Evolutionary conservation across 345 rosid species (phyloP).

Genomic region (Psidium guajava): DNA sequence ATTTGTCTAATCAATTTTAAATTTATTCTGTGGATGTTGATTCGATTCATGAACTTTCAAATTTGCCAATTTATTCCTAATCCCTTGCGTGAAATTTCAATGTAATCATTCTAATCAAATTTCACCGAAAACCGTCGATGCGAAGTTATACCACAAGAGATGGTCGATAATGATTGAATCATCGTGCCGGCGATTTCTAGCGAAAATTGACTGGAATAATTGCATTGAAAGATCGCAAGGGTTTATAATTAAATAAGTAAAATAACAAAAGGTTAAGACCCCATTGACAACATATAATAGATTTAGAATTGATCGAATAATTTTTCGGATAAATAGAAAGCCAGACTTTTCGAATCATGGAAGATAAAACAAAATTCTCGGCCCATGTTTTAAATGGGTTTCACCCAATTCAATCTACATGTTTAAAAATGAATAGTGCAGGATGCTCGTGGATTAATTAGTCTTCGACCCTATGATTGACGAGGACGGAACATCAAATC

Average conservation of each 20-base stretch:
- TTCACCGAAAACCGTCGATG: fast-evolving
- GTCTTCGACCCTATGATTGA: background rate
- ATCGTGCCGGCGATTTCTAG: fast-evolving
- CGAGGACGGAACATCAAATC: background rate
- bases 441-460: background rate
- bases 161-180: fast-evolving
- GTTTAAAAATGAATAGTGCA: background rate
- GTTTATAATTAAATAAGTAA: fast-evolving
- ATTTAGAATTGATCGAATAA: fast-evolving
- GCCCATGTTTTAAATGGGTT: background rate
- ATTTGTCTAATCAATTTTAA: background rate
- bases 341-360: background rate
- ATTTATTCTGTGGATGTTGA: background rate
- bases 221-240: fast-evolving
- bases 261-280: background rate
- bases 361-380: background rate
- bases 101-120: background rate
- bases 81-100: fast-evolving
- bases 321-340: background rate
- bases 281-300: background rate
- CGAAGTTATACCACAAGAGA: too few relatives aligned
- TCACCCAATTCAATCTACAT: background rate
- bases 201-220: background rate
- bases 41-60: background rate
- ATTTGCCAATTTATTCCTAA: background rate